These are phyloP conservation scores for Mycena leptocephala DNA, from an alignment of 768 basidiomycete species.

Conservation along the genomic window DNA sequence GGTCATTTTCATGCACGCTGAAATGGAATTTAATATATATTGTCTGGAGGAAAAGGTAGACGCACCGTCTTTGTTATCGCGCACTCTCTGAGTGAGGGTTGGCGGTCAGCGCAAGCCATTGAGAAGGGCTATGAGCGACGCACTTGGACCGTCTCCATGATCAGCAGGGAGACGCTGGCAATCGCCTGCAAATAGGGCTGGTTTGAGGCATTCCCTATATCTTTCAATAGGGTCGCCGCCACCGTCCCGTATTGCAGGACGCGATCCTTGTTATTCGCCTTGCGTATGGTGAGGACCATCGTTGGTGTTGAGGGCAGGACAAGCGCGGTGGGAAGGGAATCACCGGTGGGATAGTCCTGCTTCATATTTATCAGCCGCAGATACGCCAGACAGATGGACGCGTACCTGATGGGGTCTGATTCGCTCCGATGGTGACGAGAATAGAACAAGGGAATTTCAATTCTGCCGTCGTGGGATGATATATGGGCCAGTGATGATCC, in stretches of 20 bases:
- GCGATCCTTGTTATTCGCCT: conserved; percentile 6
- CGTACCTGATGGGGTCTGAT: background rate
- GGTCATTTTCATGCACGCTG: too few species aligned
- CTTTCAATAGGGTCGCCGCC: conserved; percentile 23
- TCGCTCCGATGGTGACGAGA: background rate
- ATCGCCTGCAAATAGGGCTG: conserved; percentile 35
- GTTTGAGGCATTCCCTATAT: conserved; percentile 33
- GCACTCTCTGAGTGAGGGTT: conserved; percentile 7
- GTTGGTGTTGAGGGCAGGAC: background rate
- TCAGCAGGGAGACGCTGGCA: conserved; percentile 26
- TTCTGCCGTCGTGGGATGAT: background rate
- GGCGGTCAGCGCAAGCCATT: background rate
- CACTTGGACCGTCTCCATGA: conserved; percentile 33
- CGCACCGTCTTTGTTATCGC: conserved; percentile 31
- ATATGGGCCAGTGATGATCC: background rate
- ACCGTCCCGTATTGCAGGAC: conserved; percentile 30
- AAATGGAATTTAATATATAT: too few species aligned
- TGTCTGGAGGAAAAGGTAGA: conserved; percentile 15
- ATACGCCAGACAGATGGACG: background rate
- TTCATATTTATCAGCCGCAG: background rate
- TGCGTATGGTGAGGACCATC: conserved; percentile 4
- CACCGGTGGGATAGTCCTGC: background rate
- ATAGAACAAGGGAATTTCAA: background rate
- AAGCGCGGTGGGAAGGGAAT: conserved; percentile 8
- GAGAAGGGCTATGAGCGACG: background rate